A percentile compares a stretch with the other conserved stretches of the same genome.
Evolutionary conservation across 495 filamentous ascomycete genomes (phyloP).

Genomic region (Trichoderma reesei): DNA sequence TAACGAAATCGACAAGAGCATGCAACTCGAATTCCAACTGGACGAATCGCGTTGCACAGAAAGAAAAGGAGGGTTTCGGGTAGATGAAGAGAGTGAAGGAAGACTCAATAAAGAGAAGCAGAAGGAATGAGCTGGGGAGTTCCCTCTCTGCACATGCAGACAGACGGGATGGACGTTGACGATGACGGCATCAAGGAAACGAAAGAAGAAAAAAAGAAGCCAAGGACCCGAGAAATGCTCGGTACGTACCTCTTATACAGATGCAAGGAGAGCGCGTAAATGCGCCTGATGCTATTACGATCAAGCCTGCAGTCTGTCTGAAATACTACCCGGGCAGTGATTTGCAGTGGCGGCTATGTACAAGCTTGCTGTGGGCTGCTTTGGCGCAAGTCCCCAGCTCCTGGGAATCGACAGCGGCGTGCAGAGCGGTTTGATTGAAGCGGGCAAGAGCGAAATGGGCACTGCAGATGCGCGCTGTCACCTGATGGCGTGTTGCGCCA

Average conservation of each 20-base stretch:
- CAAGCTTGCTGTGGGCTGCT: constrained; percentile 21
- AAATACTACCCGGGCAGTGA: too few relatives aligned
- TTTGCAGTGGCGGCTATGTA: constrained; percentile 12
- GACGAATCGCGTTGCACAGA: constrained; percentile 22
- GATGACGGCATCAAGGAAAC: constrained; percentile 15
- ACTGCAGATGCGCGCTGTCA: constrained; percentile 40
- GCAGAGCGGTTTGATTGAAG: constrained; percentile 10
- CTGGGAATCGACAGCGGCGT: constrained; percentile 12
- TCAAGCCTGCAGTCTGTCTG: too few relatives aligned
- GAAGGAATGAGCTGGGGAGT: constrained; percentile 4
- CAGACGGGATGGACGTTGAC: constrained; percentile 14
- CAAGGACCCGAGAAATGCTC: constrained; percentile 9
- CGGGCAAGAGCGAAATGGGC: constrained; percentile 22
- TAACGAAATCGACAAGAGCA: not conserved
- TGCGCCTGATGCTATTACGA: too few relatives aligned
- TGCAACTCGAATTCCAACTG: constrained; percentile 15
- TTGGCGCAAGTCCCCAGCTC: constrained; percentile 15
- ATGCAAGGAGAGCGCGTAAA: constrained; percentile 24
- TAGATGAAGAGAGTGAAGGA: not conserved
- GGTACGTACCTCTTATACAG: constrained; percentile 23
- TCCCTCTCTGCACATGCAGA: constrained; percentile 21
- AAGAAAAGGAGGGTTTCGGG: constrained; percentile 3
- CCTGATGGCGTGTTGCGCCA: constrained; percentile 37
- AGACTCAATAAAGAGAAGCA: too few relatives aligned
- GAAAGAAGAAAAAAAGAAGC: constrained; percentile 4